These are phyloP conservation scores for Neopestalotiopsis rosae DNA, from an alignment of 2,329 filamentous ascomycete genomes.

Conservation along the genomic window DNA sequence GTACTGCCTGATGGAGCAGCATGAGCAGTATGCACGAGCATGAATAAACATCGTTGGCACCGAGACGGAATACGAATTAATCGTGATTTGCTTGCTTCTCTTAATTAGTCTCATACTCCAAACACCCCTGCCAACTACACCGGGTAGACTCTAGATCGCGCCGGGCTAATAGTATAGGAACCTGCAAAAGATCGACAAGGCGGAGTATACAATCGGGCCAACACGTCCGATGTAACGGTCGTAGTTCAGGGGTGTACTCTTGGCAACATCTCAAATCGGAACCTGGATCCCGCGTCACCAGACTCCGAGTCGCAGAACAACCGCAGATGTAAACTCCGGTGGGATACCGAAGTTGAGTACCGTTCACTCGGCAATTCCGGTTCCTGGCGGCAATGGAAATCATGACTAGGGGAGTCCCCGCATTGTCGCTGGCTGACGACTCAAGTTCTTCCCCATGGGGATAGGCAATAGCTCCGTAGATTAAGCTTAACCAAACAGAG, in stretches of 20 bases:
- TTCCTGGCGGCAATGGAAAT: background rate
- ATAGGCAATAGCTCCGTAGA: background rate
- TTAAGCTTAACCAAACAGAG: background rate
- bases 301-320: background rate
- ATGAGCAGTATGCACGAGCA: background rate
- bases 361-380: background rate
- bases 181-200: background rate
- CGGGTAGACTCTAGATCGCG: background rate
- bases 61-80: background rate
- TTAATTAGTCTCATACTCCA: background rate
- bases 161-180: background rate
- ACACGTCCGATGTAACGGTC: background rate
- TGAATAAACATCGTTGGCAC: background rate
- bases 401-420: background rate
- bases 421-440: background rate
- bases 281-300: background rate
- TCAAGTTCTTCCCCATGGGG: background rate
- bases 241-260: background rate
- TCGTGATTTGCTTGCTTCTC: background rate
- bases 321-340: background rate
- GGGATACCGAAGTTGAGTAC: background rate
- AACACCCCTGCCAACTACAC: background rate
- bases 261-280: background rate
- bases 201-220: background rate
- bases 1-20: background rate